Evolutionary conservation across 2,329 filamentous ascomycete genomes (phyloP), one percentile per base, ranked within the genome.

Genomic region (Ceratocystis destructans): DNA sequence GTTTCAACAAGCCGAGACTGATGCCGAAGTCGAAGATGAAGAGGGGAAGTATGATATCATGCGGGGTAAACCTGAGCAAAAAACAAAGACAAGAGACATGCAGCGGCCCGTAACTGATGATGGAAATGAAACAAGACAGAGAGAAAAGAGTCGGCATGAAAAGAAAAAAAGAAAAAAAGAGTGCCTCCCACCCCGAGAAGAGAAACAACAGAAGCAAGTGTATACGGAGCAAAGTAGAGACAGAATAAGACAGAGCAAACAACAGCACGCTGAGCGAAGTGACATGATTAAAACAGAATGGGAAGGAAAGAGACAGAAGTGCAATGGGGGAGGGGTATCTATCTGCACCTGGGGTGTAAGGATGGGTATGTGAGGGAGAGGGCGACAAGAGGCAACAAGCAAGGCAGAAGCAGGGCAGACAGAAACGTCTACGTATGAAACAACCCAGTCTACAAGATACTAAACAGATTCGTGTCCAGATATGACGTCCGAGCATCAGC

Each of bases 221-320:
- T 50, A 63, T 63, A 7, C 22, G 48, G 22, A 31, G 7, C 28
- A 12, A 37, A 5, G 4, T 12, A 37, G 46, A 17, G 28, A 59
- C 17, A 59, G 10, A n/a, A 37, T 8, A 17, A 5, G 53, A 17
- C 6, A 59, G 53, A 57, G 20, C 15, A 46, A 48, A 50, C 33
- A 45, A 65, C 53, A 50, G 28, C 20, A 59, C 53, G 53, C 53
- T 59, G 53, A 50, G 25, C 22, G 37, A 65, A 61, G 37, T 20
- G 57, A 37, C 22, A 50, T 48, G 20, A 63, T 6, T 12, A 33
- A 46, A 46, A 31, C 17, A 63, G n/a, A 45, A 22, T 20, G 44
- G 15, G 20, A 62, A 15, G 10, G 22, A 45, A 15, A 20, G 15
- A 55, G 50, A 55, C 25, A 25, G 53, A 10, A 31, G 28, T 25